Percentiles rank a stretch among this genome's conserved stretches.
These are phyloP conservation scores for Cardamine occulta DNA, from an alignment of 345 rosid species.

Conservation along the genomic window DNA sequence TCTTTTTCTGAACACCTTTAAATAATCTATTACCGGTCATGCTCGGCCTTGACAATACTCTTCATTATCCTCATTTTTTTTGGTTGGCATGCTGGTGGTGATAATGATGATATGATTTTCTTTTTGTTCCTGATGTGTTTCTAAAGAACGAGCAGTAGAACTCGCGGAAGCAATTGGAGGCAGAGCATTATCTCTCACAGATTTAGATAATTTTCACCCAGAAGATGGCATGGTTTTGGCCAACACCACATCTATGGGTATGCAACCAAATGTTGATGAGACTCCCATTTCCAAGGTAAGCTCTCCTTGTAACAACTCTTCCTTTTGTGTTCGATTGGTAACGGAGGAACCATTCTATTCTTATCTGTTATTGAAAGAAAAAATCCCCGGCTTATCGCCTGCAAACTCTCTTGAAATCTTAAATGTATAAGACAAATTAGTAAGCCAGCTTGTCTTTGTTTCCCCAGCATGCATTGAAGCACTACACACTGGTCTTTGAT, in stretches of 20 bases:
- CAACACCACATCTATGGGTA: slow-evolving; percentile 93
- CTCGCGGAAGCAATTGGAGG: slow-evolving; percentile 80
- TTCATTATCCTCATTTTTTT: not conserved
- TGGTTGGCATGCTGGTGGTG: slow-evolving; percentile 8
- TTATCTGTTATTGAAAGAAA: not conserved
- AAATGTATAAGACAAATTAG: not conserved
- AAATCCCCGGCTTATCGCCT: not conserved
- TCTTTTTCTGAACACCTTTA: not conserved
- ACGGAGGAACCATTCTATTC: not conserved
- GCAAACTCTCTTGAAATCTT: not conserved
- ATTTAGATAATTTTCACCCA: slow-evolving; percentile 66
- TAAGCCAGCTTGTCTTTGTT: slow-evolving; percentile 8
- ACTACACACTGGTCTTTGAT: slow-evolving; percentile 77
- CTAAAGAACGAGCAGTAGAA: slow-evolving; percentile 72
- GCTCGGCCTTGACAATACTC: slow-evolving; percentile 5
- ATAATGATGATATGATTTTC: slow-evolving; percentile 26
- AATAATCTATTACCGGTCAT: not conserved
- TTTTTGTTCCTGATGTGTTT: slow-evolving; percentile 28
- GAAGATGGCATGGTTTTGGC: slow-evolving; percentile 87
- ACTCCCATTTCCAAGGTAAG: slow-evolving; percentile 87
- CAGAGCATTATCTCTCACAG: slow-evolving; percentile 71
- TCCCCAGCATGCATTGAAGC: slow-evolving; percentile 68
- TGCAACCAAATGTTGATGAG: slow-evolving; percentile 88
- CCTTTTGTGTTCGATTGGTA: not conserved
- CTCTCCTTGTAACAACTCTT: slow-evolving; percentile 17